phyloP scores from a whole-genome alignment of 1,284 basidiomycete species.

The Cutaneotrichosporon arboriforme region DNA sequence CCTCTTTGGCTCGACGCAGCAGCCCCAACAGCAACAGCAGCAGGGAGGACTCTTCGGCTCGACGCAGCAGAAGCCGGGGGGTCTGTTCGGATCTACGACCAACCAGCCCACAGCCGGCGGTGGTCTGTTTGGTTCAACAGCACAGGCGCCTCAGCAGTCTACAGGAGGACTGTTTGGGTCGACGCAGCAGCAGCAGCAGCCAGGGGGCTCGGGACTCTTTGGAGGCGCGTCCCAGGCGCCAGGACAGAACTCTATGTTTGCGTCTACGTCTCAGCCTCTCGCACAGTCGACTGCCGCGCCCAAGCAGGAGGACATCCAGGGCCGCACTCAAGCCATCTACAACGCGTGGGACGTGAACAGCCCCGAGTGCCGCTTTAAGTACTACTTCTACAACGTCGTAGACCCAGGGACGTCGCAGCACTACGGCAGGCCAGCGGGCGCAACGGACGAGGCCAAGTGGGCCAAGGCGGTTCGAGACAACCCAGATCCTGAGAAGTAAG shows the following conservation, averaged over 20 bases:
- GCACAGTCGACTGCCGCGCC: constrained; percentile 10
- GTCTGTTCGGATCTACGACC: constrained; percentile 47
- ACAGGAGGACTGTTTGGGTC: constrained; percentile 6
- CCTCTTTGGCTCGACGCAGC: constrained; percentile 16
- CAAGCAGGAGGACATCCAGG: constrained; percentile 52
- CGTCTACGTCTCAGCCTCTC: constrained; percentile 6
- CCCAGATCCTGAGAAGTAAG: constrained; percentile 71
- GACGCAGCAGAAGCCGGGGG: constrained; percentile 13
- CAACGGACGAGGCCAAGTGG: constrained; percentile 70
- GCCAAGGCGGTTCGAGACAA: constrained; percentile 74
- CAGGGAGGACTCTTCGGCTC: constrained; percentile 1
- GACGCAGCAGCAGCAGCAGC: constrained; percentile 8
- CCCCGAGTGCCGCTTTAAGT: constrained; percentile 72
- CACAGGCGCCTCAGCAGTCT: background rate
- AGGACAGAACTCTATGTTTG: constrained; percentile 15
- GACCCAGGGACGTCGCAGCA: constrained; percentile 63
- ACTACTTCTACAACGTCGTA: constrained; percentile 83
- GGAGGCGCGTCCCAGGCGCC: constrained; percentile 55
- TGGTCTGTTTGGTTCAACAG: constrained; percentile 8
- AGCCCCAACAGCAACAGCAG: constrained; percentile 7
- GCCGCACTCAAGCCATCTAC: constrained; percentile 62
- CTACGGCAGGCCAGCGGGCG: constrained; percentile 69
- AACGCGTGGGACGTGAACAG: constrained; percentile 67
- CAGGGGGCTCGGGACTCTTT: constrained; percentile 37
- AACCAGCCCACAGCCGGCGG: constrained; percentile 11